Evolutionary conservation across 306 rosid genomes (phyloP).

Genomic region (Fagus crenata): DNA sequence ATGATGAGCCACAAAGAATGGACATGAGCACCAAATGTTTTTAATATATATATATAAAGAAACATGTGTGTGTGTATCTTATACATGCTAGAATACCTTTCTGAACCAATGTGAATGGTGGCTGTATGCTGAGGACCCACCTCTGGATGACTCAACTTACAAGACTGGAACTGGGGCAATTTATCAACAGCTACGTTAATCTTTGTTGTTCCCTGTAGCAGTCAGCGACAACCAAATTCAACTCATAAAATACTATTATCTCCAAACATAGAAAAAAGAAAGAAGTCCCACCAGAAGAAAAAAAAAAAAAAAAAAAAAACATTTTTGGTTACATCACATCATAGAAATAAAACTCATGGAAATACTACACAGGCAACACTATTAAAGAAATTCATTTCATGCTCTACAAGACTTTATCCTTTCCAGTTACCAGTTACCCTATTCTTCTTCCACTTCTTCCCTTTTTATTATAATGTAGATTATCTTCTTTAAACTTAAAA

Average conservation of each 20-base stretch:
- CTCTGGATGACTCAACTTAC: conserved; percentile 51
- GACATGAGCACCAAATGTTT: no score
- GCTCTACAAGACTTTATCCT: no score
- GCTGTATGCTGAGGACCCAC: conserved; percentile 81
- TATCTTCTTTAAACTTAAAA: no score
- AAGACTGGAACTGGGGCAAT: conserved; percentile 72
- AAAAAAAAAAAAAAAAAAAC: no score
- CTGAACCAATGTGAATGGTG: conserved; percentile 90
- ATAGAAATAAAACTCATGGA: no score
- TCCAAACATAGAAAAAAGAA: background rate
- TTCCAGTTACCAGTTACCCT: no score
- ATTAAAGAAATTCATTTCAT: no score
- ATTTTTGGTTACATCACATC: background rate
- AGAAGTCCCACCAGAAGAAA: background rate
- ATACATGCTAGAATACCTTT: conserved; percentile 52
- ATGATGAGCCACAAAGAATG: background rate
- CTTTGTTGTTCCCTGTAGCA: conserved; percentile 83
- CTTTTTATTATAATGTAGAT: no score
- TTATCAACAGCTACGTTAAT: conserved; percentile 82
- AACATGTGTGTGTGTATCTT: background rate
- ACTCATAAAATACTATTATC: background rate
- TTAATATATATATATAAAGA: no score
- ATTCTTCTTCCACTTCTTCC: no score
- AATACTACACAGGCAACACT: no score
- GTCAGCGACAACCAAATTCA: conserved; percentile 26